Percentiles rank a stretch among this genome's conserved stretches.
Conservation (phyloP, 1,139 yeast species). For the Debaryomycetaceae sp. region DNA sequence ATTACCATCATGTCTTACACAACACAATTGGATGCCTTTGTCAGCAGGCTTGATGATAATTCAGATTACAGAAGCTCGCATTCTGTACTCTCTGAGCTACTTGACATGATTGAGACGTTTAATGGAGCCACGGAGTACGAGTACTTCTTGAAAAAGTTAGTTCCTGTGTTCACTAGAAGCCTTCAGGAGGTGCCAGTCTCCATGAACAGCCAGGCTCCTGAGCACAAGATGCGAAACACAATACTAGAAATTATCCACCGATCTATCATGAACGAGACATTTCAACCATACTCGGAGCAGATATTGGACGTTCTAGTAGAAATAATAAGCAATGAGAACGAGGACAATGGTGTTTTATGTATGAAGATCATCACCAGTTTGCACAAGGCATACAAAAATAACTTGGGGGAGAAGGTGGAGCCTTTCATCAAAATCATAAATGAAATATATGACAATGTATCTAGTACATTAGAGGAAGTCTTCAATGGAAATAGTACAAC, state of each 20-base stretch:
- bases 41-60: constrained; percentile 51
- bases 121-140: constrained; percentile 79
- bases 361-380: constrained; percentile 87
- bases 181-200: constrained; percentile 73
- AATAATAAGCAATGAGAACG: constrained; percentile 74
- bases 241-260: constrained; percentile 79
- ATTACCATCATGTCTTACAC: constrained; percentile 36
- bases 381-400: constrained; percentile 78
- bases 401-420: constrained; percentile 67
- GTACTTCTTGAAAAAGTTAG: constrained; percentile 55
- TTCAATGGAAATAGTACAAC: constrained; percentile 26
- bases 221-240: constrained; percentile 71
- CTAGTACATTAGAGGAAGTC: constrained; percentile 65
- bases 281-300: constrained; percentile 65
- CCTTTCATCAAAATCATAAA: constrained; percentile 77
- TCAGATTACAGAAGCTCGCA: constrained; percentile 59
- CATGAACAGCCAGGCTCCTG: constrained; percentile 57
- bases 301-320: constrained; percentile 61
- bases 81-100: constrained; percentile 70
- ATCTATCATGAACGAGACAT: constrained; percentile 76
- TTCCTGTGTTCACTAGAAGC: constrained; percentile 60
- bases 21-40: constrained; percentile 58
- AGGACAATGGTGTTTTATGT: constrained; percentile 90
- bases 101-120: constrained; percentile 82
- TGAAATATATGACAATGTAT: constrained; percentile 76